Conservation (phyloP, 192 early-diverging fungal species). For the Powellomyces hirtus region DNA sequence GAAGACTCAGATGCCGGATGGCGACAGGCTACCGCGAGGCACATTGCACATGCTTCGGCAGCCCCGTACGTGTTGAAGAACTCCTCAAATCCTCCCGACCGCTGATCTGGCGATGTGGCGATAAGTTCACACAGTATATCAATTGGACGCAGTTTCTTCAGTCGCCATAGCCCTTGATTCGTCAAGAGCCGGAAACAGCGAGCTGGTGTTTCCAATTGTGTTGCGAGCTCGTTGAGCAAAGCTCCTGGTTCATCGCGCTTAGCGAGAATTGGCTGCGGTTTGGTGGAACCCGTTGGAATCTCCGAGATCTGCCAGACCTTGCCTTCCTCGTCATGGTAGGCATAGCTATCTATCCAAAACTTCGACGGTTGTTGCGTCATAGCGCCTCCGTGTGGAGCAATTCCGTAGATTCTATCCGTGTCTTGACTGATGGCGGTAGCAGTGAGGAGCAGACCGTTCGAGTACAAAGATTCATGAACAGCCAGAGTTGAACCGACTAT, state of each 20-base stretch:
- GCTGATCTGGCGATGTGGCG: slow-evolving; percentile 22
- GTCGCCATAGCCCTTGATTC: slow-evolving; percentile 56
- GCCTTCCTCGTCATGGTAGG: slow-evolving; percentile 61
- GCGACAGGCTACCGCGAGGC: slow-evolving; percentile 67
- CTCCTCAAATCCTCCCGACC: slow-evolving; percentile 19
- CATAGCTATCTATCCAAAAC: slow-evolving; percentile 21
- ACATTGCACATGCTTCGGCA: slow-evolving; percentile 83
- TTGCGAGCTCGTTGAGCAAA: slow-evolving; percentile 64
- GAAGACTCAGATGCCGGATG: slow-evolving; percentile 15
- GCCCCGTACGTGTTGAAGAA: slow-evolving; percentile 61
- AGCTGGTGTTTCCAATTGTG: slow-evolving; percentile 52
- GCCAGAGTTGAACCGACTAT: slow-evolving; percentile 34
- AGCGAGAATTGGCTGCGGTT: slow-evolving; percentile 16
- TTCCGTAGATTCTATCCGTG: slow-evolving; percentile 64
- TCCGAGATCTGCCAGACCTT: slow-evolving; percentile 83
- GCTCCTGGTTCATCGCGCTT: slow-evolving; percentile 24
- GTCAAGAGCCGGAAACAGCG: slow-evolving; percentile 74
- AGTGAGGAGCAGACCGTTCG: slow-evolving; percentile 65
- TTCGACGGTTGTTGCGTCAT: slow-evolving; percentile 25
- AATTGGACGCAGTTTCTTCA: slow-evolving; percentile 62
- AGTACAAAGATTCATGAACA: slow-evolving; percentile 67
- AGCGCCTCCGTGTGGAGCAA: slow-evolving; percentile 61
- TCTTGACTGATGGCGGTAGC: slow-evolving; percentile 67
- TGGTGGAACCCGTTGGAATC: neutral
- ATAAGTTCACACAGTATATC: slow-evolving; percentile 70